Evolutionary conservation across 164 flowering plant species (phyloP).

Genomic region (Taxillus chinensis): DNA sequence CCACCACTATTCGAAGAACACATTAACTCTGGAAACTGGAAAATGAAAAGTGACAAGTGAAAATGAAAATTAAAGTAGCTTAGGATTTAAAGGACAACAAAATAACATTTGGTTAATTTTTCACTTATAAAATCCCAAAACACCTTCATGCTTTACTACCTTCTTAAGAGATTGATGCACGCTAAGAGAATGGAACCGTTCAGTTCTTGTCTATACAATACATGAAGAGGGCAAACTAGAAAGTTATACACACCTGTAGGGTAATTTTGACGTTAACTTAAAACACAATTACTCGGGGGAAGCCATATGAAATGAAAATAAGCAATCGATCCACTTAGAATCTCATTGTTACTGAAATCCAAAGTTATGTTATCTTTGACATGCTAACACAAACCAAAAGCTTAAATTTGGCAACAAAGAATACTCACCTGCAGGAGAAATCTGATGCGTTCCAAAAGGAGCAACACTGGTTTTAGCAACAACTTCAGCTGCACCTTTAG

Average conservation of each 20-base stretch:
- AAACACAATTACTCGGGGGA: too few relatives aligned
- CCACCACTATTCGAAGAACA: conserved; percentile 77
- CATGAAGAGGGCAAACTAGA: neutral
- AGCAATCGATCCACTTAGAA: too few relatives aligned
- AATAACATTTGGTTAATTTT: neutral
- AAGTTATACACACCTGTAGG: too few relatives aligned
- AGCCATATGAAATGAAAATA: too few relatives aligned
- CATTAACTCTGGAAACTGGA: conserved; percentile 74
- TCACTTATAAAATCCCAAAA: conserved; percentile 81
- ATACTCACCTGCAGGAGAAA: conserved; percentile 79
- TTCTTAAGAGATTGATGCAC: conserved; percentile 60
- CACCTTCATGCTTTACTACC: conserved; percentile 70
- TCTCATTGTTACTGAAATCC: too few relatives aligned
- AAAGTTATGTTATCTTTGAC: too few relatives aligned
- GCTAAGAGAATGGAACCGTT: conserved; percentile 78
- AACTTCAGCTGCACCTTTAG: conserved; percentile 89
- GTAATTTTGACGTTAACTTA: too few relatives aligned
- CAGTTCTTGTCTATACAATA: conserved; percentile 64
- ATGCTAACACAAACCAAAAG: too few relatives aligned
- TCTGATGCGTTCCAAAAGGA: conserved; percentile 71
- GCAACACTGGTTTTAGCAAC: conserved; percentile 87
- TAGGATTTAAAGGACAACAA: neutral
- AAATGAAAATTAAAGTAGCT: conserved; percentile 2
- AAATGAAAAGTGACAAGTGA: conserved; percentile 7
- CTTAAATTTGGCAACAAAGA: too few relatives aligned